Evolutionary conservation across 129 eudicot species (phyloP).

Genomic region (Flaveria sonorensis): DNA sequence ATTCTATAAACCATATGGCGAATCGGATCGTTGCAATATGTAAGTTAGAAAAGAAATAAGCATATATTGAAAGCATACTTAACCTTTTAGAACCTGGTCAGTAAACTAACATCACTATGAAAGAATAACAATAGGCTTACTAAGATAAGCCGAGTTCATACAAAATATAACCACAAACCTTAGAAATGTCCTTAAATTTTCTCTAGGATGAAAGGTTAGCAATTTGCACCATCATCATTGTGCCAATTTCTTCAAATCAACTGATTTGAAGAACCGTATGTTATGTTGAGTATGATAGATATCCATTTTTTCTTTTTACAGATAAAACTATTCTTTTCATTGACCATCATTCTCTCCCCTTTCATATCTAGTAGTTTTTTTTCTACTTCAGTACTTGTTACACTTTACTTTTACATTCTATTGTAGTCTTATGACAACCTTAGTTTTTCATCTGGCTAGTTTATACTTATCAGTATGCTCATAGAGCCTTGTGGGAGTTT

Average conservation of each 20-base stretch:
- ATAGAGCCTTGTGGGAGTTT: neutral
- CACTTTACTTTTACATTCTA: neutral
- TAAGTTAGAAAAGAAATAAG: neutral
- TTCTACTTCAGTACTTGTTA: neutral
- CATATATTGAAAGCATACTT: neutral
- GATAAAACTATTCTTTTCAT: neutral
- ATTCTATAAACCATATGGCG: neutral
- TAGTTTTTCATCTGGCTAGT: neutral
- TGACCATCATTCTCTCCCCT: neutral
- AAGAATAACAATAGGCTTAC: neutral
- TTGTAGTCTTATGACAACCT: neutral
- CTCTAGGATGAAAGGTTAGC: neutral
- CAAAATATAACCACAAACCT: neutral
- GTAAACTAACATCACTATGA: neutral
- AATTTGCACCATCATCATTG: neutral
- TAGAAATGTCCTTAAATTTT: neutral
- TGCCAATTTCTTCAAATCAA: neutral
- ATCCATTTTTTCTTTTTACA: neutral
- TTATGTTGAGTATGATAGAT: neutral
- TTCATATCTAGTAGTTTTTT: neutral
- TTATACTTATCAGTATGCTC: conserved; percentile 2
- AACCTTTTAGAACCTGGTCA: neutral
- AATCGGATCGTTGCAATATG: neutral
- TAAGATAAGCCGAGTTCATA: neutral
- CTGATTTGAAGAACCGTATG: neutral